Evolutionary conservation across 805 yeast species (phyloP), one percentile per base, ranked within the genome.

Genomic region (Debaryomyces hansenii): DNA sequence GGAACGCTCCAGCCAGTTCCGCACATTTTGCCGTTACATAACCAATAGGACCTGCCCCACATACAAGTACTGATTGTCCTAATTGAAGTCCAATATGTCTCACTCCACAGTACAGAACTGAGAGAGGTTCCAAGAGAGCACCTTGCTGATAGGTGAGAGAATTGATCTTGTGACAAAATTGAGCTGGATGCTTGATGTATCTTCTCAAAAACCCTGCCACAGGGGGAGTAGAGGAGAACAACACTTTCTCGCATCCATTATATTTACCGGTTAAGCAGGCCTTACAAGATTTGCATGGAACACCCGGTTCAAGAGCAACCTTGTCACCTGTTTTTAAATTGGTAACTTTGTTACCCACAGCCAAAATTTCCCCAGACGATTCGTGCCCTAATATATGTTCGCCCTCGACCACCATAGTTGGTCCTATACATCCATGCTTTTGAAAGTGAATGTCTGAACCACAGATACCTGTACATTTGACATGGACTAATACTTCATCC

Each of bases 301-400:
- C 62, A 43, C 80, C 83, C 5, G 85, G 85, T 61, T 82, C 80
- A 51, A 75, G 60, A 18, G 79, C 78, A 27, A 75, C 79, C 41
- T 73, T 60, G 51, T 75, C 80, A 39, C 81, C 80, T 21, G 69
- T 70, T 46, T 73, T 67, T 28, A 60, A 47, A 46, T 74, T 66
- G 24, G 68, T 60, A 10, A 81, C 85, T 9, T 69, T 68, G n/a
- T 66, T 59, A 27, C 84, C 84, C 20, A 77, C 68, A 32, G 72
- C 77, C 15, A 76, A 50, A 18, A 82, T 73, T 41, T 69, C 72
- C 37, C 79, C 80, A 35, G 72, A 57, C 16, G 71, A 59, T 59
- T 75, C 80, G 47, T 75, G 80, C n/a, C 80, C 80, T 40, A 72
- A 55, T 10, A 42, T 42, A 20, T 42, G 50, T 31, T 31, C 36